A percentile compares a stretch with the other conserved stretches of the same genome.
Evolutionary conservation across 768 basidiomycete genomes (phyloP).

Genomic region (Podaxis sp.): DNA sequence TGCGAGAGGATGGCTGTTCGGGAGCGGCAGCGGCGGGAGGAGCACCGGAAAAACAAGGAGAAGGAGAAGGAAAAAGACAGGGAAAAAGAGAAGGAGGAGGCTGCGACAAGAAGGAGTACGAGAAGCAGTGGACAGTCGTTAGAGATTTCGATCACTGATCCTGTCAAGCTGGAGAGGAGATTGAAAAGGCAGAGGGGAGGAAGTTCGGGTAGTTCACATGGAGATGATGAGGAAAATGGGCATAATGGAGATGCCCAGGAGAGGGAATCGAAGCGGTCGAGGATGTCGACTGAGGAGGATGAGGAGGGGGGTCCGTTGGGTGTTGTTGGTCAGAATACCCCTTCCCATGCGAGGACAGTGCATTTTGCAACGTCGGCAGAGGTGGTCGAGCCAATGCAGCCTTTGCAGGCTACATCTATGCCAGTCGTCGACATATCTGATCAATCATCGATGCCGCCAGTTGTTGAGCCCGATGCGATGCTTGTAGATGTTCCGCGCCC

Average conservation of each 20-base stretch:
- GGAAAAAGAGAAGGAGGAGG: constrained; percentile 28
- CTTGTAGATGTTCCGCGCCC: constrained; percentile 37
- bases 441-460: constrained; percentile 4
- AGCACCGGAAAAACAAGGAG: constrained; percentile 53
- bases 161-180: constrained; percentile 69
- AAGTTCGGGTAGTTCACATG: constrained; percentile 47
- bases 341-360: constrained; percentile 24
- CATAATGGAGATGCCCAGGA: constrained; percentile 29
- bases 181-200: constrained; percentile 69
- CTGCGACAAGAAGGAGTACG: constrained; percentile 62
- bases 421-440: constrained; percentile 11
- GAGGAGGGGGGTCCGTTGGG: constrained; percentile 54
- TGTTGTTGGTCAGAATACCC: constrained; percentile 36
- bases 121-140: constrained; percentile 71
- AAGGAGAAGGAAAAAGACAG: constrained; percentile 38
- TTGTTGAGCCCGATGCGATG: constrained; percentile 25
- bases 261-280: constrained; percentile 59
- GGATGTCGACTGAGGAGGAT: constrained; percentile 43
- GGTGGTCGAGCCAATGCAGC: constrained; percentile 22
- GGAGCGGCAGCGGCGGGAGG: constrained; percentile 67
- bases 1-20: constrained; percentile 85
- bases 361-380: constrained; percentile 24
- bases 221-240: constrained; percentile 57
- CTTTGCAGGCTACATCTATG: neutral
- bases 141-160: constrained; percentile 74